phyloP scores from a whole-genome alignment of 225 moss, liverwort and hornwort genomes.

The Anthoceros angustus region DNA sequence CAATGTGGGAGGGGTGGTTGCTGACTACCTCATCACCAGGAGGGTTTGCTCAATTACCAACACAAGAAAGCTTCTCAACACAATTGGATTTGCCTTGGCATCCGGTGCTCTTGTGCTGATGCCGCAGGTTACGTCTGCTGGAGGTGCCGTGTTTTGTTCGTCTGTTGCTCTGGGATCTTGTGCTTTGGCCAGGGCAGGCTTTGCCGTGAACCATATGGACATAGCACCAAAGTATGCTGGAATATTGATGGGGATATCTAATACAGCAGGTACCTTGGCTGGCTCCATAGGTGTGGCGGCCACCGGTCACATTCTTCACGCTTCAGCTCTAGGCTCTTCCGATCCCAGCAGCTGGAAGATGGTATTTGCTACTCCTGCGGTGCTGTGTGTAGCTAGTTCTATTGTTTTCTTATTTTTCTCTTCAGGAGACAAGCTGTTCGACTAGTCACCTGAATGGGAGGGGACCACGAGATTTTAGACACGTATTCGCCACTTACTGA shows the following conservation, averaged over 20 bases:
- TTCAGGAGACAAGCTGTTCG: constrained; percentile 84
- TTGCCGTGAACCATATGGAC: constrained; percentile 93
- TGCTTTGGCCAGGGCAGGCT: constrained; percentile 76
- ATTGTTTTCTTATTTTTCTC: constrained; percentile 62
- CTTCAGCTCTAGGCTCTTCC: constrained; percentile 47
- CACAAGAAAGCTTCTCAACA: constrained; percentile 78
- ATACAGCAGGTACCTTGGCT: constrained; percentile 90
- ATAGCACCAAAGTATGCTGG: constrained; percentile 91
- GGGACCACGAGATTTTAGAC: neutral
- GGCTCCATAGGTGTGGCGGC: constrained; percentile 91
- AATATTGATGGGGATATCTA: constrained; percentile 95
- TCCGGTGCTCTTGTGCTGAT: constrained; percentile 66
- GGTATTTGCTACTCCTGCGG: constrained; percentile 80
- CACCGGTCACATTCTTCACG: constrained; percentile 75
- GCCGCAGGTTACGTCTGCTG: constrained; percentile 53
- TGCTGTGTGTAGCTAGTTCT: constrained; percentile 71
- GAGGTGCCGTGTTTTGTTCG: constrained; percentile 72
- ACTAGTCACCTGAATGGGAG: constrained; percentile 24
- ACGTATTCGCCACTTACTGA: too few relatives aligned
- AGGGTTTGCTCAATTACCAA: constrained; percentile 60
- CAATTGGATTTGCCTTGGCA: constrained; percentile 61
- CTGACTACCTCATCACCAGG: constrained; percentile 63
- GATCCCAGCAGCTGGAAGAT: constrained; percentile 84
- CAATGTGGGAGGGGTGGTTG: constrained; percentile 81
- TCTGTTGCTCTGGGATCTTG: constrained; percentile 91